A percentile compares a stretch with the other conserved stretches of the same genome.
Conservation (phyloP, 2,329 filamentous ascomycete species). For the Diplodia mutila region DNA sequence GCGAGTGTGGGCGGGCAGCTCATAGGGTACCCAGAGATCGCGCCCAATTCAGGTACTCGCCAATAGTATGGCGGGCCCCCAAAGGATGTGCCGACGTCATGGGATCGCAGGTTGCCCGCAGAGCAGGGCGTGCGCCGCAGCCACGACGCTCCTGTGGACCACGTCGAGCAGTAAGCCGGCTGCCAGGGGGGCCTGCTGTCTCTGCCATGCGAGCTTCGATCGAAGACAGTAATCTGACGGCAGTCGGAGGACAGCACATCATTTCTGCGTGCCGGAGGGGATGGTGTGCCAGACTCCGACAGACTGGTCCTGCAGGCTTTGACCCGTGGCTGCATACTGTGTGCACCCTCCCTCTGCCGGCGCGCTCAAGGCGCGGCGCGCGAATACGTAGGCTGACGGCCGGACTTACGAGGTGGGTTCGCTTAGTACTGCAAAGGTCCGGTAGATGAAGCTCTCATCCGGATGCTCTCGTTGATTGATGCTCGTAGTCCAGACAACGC, state of each 20-base stretch:
- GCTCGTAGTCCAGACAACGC: too few relatives aligned
- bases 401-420: too few relatives aligned
- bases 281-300: conserved; percentile 13
- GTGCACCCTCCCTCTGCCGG: neutral
- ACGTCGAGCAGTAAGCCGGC: conserved; percentile 20
- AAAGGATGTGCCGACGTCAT: conserved; percentile 13
- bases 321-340: conserved; percentile 9
- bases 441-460: too few relatives aligned
- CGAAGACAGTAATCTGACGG: conserved; percentile 19
- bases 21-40: conserved; percentile 44
- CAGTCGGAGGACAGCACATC: conserved; percentile 25
- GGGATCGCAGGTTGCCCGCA: conserved; percentile 9
- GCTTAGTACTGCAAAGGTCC: too few relatives aligned
- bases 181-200: conserved; percentile 12
- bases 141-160: conserved; percentile 17
- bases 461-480: too few relatives aligned
- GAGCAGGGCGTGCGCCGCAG: conserved; percentile 18
- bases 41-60: conserved; percentile 31
- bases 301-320: conserved; percentile 12
- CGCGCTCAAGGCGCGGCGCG: neutral
- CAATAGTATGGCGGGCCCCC: conserved; percentile 17
- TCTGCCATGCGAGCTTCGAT: conserved; percentile 10
- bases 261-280: conserved; percentile 10
- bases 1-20: conserved; percentile 37
- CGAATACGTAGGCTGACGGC: neutral